Percentiles rank a stretch among this genome's conserved stretches.
Conservation (phyloP, 2,329 filamentous ascomycete genomes). For the Stachybotrys chartarum region DNA sequence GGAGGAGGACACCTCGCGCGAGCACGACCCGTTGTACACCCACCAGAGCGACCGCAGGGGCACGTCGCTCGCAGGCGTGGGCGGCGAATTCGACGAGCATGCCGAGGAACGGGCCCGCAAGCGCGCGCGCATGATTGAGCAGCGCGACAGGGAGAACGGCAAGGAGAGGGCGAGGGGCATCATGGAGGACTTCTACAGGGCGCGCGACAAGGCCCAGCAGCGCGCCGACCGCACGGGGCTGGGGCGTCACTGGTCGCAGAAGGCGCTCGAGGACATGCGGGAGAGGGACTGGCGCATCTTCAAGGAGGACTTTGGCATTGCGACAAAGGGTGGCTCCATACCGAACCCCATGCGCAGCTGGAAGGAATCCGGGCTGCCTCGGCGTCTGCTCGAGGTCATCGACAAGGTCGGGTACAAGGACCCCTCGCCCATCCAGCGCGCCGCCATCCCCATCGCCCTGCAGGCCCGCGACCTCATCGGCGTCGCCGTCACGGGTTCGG, state of each 20-base stretch:
- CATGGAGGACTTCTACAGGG: constrained; percentile 71
- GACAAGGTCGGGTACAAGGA: constrained; percentile 83
- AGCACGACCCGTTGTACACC: constrained; percentile 69
- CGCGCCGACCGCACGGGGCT: constrained; percentile 66
- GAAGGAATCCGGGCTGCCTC: constrained; percentile 76
- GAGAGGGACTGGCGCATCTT: constrained; percentile 99
- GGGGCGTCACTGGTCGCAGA: constrained; percentile 94
- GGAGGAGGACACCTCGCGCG: constrained; percentile 71
- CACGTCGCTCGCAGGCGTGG: constrained; percentile 38
- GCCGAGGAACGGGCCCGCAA: constrained; percentile 48
- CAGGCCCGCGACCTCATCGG: constrained; percentile 94
- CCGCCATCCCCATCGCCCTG: constrained; percentile 89
- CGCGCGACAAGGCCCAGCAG: constrained; percentile 57
- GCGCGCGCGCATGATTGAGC: constrained; percentile 62
- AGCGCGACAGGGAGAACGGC: constrained; percentile 70
- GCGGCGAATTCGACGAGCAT: constrained; percentile 44
- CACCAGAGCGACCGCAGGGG: constrained; percentile 20
- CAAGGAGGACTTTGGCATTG: constrained; percentile 98
- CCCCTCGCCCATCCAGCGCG: constrained; percentile 84
- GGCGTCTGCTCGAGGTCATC: constrained; percentile 72
- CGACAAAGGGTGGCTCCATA: constrained; percentile 84
- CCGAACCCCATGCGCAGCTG: constrained; percentile 96
- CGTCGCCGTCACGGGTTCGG: constrained; percentile 95
- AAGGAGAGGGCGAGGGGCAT: constrained; percentile 69
- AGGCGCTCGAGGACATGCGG: constrained; percentile 86